Percentiles rank a stretch among this genome's conserved stretches.
Evolutionary conservation across 495 filamentous ascomycete genomes (phyloP).

Genomic region (Parmelia sp.): DNA sequence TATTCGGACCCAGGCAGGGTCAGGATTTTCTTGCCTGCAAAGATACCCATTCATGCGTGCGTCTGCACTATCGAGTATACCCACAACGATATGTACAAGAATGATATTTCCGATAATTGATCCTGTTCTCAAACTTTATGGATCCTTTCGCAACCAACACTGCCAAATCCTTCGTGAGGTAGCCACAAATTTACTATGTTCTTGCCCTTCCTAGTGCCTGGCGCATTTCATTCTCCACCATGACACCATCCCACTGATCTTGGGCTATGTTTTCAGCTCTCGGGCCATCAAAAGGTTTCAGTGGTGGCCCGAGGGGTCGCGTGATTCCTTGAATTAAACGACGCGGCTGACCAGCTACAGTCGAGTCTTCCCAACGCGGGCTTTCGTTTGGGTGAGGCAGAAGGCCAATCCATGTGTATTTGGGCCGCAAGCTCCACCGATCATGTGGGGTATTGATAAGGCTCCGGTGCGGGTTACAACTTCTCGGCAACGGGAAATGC

Average conservation of each 20-base stretch:
- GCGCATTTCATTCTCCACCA: not conserved
- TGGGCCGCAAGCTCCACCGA: not conserved
- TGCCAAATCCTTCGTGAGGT: not conserved
- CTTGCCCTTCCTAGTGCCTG: no score
- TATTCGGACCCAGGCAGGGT: not conserved
- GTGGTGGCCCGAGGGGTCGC: conserved; percentile 3
- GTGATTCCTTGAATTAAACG: not conserved
- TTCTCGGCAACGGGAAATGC: no score
- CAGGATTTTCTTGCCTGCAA: not conserved
- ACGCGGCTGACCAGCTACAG: not conserved
- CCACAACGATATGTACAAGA: not conserved
- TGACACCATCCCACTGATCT: not conserved
- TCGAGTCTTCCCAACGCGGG: not conserved
- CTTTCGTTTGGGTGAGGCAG: not conserved
- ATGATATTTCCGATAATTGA: not conserved
- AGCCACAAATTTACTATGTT: not conserved
- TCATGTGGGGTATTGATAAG: not conserved
- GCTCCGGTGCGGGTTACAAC: no score
- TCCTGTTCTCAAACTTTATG: not conserved
- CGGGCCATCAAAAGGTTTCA: conserved; percentile 10
- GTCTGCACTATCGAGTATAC: not conserved
- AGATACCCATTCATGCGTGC: conserved; percentile 7
- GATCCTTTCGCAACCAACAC: not conserved
- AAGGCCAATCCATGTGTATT: not conserved
- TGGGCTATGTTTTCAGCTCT: not conserved